Evolutionary conservation across 768 basidiomycete species (phyloP), one percentile per base, ranked within the genome.

Genomic region (Mrakia gelida): DNA sequence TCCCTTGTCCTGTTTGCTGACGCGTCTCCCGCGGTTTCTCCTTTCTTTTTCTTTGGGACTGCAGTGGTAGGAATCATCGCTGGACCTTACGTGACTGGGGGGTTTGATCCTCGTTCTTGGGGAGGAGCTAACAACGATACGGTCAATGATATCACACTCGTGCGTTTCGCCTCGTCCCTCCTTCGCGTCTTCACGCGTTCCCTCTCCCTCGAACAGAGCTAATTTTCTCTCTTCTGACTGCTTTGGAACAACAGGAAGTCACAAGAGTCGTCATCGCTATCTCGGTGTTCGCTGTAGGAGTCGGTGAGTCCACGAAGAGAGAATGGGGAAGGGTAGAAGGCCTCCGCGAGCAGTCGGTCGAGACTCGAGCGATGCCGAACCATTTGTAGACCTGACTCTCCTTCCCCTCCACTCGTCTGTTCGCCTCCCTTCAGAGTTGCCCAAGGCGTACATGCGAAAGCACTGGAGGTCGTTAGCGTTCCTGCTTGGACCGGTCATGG

Each of bases 211-310:
- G 28, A n/a, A n/a, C n/a, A n/a, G n/a, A n/a, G n/a, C n/a, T n/a
- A n/a, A n/a, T n/a, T n/a, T n/a, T n/a, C n/a, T n/a, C n/a, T n/a
- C n/a, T n/a, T n/a, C n/a, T n/a, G n/a, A n/a, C n/a, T 30, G 28
- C 28, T 2, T 43, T 28, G 49, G 49, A 16, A 9, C 41, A 32
- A 2, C 45, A 76, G 71, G 97, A 99, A 84, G 85, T 96, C 26
- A 95, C 93, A 13, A 89, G 97, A 23, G 90, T 98, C 76, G 92
- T 98, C 65, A 89, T 99, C 45, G 97, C 96, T 23, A 92, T 98
- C 75, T 94, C 94, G 28, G 96, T 99, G 0, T 99, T 99, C 83
- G 96, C 96, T 11, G 93, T 99, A 75, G 97, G 97, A 23, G 97
- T 98, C 32, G 97, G 74, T 75, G 30, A 32, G 78, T 78, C 52